These are phyloP conservation scores for Trypethelium eluteriae DNA, from an alignment of 495 filamentous ascomycete genomes.

Conservation along the genomic window DNA sequence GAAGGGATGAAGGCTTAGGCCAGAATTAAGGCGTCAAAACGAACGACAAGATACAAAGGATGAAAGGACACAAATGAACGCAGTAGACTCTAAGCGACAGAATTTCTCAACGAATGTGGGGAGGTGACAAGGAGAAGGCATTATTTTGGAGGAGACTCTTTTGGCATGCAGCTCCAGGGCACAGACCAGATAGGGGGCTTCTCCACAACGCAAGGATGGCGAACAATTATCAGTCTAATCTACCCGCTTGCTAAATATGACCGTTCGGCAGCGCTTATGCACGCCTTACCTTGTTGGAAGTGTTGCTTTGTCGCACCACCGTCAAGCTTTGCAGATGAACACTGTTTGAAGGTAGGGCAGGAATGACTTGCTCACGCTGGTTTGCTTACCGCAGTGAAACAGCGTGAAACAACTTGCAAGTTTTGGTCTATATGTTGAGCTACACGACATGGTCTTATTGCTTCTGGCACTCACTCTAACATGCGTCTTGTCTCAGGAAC, in stretches of 20 bases:
- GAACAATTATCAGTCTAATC: slow-evolving; percentile 11
- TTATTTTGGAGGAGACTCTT: neutral
- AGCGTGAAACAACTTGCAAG: neutral
- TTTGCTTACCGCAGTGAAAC: neutral
- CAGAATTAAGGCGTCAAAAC: neutral
- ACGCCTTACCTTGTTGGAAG: neutral
- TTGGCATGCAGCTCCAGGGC: slow-evolving; percentile 5
- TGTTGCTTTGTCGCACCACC: neutral
- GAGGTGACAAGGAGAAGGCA: neutral
- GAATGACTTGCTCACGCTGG: neutral
- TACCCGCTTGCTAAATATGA: slow-evolving; percentile 5
- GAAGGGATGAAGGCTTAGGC: neutral
- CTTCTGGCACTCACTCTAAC: neutral
- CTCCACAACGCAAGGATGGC: slow-evolving; percentile 14
- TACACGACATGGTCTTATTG: neutral
- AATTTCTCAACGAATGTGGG: neutral
- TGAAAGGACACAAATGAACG: neutral
- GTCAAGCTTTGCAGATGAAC: neutral
- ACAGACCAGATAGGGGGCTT: slow-evolving; percentile 11
- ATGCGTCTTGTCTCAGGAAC: neutral
- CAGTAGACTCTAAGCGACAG: neutral
- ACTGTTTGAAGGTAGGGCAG: neutral
- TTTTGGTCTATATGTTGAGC: neutral
- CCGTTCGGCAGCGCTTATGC: slow-evolving; percentile 9
- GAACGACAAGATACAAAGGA: neutral